Percentiles rank a stretch among this genome's conserved stretches.
These are phyloP conservation scores for Chlorella sp. DNA, from an alignment of 139 green algal species.

Conservation along the genomic window DNA sequence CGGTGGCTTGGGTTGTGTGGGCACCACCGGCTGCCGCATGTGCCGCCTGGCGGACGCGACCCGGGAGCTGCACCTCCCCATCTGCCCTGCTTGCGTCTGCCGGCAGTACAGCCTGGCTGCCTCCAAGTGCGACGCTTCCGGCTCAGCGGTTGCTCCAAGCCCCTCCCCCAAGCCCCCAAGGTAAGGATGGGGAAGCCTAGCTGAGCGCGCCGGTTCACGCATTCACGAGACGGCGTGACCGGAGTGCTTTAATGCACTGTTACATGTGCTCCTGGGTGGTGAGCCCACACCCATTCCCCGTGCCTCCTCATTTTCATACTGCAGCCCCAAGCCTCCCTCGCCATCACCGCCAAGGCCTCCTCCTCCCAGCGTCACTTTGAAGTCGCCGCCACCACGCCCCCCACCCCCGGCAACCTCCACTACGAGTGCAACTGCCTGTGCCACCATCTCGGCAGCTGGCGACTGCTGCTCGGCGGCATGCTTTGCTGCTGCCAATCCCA, in stretches of 20 bases:
- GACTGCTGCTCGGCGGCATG: background rate
- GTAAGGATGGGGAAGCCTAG: no score
- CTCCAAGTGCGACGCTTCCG: background rate
- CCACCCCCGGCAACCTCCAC: background rate
- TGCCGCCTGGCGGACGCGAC: background rate
- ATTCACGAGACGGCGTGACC: no score
- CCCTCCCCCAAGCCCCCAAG: no score
- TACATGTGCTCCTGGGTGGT: no score
- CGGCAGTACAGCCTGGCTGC: background rate
- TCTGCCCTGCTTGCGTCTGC: conserved; percentile 4
- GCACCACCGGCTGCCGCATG: background rate
- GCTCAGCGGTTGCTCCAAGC: background rate
- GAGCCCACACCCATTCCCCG: background rate
- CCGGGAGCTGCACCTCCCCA: background rate
- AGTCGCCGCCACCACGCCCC: background rate
- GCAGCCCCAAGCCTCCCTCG: background rate
- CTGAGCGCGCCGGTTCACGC: no score
- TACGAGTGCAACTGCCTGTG: background rate
- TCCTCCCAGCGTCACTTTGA: no score
- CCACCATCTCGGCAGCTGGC: background rate
- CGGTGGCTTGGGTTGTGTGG: background rate
- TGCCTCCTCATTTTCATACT: background rate
- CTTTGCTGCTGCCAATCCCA: background rate
- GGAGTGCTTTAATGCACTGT: no score
- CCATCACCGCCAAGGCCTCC: no score